Evolutionary conservation across 2,329 filamentous ascomycete species (phyloP).

Genomic region (Fragosphaeria purpurea): DNA sequence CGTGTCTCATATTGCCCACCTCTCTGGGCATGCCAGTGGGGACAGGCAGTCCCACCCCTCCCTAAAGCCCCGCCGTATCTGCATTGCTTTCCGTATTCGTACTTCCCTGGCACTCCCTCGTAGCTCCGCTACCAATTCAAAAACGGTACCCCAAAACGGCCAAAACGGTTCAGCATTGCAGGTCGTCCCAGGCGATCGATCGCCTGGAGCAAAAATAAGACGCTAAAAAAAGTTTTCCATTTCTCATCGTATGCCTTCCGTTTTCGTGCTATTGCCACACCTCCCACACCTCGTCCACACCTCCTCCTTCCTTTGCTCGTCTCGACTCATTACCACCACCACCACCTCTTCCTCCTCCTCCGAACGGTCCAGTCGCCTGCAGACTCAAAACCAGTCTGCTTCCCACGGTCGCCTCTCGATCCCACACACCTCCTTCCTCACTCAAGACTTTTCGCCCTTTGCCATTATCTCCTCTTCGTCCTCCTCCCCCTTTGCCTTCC

Average conservation of each 20-base stretch:
- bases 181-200: no score
- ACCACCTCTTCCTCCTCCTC: constrained; percentile 6
- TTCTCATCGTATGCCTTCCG: neutral
- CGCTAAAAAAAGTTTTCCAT: constrained; percentile 5
- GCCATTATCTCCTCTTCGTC: neutral
- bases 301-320: neutral
- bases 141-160: no score
- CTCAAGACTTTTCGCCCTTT: neutral
- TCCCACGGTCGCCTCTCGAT: constrained; percentile 4
- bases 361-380: neutral
- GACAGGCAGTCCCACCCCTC: no score
- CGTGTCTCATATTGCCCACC: no score
- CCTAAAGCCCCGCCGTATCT: no score
- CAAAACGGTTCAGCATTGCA: no score
- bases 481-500: neutral
- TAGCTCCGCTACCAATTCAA: no score
- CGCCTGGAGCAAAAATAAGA: neutral
- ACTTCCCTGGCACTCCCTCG: no score
- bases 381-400: constrained; percentile 12
- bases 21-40: no score
- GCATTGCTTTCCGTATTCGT: no score
- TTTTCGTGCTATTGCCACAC: constrained; percentile 10
- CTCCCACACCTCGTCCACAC: constrained; percentile 3
- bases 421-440: neutral
- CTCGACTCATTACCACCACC: neutral